Percentiles rank a stretch among this genome's conserved stretches.
phyloP scores from a whole-genome alignment of 2,329 filamentous ascomycete species.

The Talaromyces pinophilus region DNA sequence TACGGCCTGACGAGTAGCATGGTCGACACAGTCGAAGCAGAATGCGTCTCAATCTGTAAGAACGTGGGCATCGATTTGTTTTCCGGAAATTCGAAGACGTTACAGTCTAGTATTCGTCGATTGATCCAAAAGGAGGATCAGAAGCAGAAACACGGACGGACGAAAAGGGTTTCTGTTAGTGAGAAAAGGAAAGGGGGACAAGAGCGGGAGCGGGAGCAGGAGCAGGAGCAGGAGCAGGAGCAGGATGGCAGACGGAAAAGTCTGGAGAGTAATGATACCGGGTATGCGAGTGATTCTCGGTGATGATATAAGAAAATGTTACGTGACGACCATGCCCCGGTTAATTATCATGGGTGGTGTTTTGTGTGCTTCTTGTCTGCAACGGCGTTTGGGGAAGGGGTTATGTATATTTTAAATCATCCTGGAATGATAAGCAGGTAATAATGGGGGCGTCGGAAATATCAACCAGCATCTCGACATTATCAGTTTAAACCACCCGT shows the following conservation, averaged over 20 bases:
- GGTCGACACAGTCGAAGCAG: conserved; percentile 42
- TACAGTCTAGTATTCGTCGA: conserved; percentile 29
- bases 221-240: conserved; percentile 13
- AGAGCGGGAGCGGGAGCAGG: conserved; percentile 10
- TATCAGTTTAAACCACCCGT: not conserved
- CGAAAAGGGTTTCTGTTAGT: conserved; percentile 23
- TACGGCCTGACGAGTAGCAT: conserved; percentile 44
- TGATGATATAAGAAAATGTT: not conserved
- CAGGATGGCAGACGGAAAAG: conserved; percentile 31
- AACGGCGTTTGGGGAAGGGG: not conserved
- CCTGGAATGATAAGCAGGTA: not conserved
- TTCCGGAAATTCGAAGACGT: conserved; percentile 27
- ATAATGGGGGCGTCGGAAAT: not conserved
- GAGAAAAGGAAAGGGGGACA: not conserved
- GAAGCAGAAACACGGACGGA: conserved; percentile 23
- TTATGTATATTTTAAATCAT: not conserved
- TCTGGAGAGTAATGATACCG: conserved; percentile 42
- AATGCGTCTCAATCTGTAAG: conserved; percentile 40
- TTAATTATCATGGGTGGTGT: not conserved
- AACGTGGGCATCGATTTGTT: conserved; percentile 39
- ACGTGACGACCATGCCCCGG: not conserved
- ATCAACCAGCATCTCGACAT: not conserved
- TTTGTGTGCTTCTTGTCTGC: not conserved
- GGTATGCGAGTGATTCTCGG: conserved; percentile 38
- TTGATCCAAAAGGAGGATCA: conserved; percentile 24